Evolutionary conservation across 202 grass and related monocot genomes (phyloP).

Genomic region (Brachypodium distachyon): DNA sequence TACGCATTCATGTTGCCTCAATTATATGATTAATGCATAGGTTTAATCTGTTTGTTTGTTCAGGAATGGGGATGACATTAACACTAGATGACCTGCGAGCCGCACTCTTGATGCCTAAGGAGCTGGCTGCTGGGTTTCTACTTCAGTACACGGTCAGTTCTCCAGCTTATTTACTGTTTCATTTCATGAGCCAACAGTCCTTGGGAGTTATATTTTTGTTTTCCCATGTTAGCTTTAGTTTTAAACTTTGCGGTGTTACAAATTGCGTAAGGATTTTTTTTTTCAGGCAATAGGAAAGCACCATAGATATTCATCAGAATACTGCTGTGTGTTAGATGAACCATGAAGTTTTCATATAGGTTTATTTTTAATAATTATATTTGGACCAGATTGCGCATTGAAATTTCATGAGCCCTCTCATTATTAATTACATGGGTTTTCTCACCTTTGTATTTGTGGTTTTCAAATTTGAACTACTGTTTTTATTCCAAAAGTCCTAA

Average conservation of each 20-base stretch:
- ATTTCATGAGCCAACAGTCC: neutral
- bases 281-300: neutral
- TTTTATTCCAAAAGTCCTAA: neutral
- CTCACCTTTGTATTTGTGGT: neutral
- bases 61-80: slow-evolving; percentile 96
- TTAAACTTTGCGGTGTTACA: neutral
- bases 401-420: neutral
- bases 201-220: neutral
- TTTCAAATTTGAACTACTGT: neutral
- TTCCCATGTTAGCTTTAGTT: neutral
- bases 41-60: neutral
- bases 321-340: no score
- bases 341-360: neutral
- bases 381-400: neutral
- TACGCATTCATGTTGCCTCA: neutral
- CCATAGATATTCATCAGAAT: neutral
- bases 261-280: neutral
- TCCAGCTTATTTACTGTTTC: neutral
- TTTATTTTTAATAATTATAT: neutral
- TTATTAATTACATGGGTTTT: neutral
- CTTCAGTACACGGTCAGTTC: slow-evolving; percentile 70
- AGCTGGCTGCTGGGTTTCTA: slow-evolving; percentile 63
- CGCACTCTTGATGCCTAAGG: slow-evolving; percentile 75
- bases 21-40: neutral
- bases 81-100: slow-evolving; percentile 66